Base-by-base conservation (phyloP, 1,284 basidiomycete genomes). In the Xerocomus nothofagi region DNA sequence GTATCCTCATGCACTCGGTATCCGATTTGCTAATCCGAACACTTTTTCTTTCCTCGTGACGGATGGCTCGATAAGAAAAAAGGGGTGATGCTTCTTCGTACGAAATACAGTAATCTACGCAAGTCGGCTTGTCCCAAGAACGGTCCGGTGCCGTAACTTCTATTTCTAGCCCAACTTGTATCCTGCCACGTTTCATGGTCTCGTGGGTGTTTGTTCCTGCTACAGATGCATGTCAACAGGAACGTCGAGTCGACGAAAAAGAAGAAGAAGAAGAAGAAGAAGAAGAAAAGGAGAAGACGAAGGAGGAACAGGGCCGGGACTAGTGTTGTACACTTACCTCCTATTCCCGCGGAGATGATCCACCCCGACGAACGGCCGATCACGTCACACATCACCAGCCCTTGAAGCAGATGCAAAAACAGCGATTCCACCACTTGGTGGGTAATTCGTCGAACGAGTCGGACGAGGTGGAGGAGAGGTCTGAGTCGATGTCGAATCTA, bases 401-500 rank as follows among this genome's bases (percentile, higher is more conserved):
- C 49, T 49, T 67, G 54, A 63, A 56, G 45, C 62, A 68, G 1
- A 57, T 39, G 7, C 51, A 54, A 18, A 56, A 49, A 31, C 55
- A 56, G 18, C 46, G 42, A 21, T 36, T 51, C 58, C 62, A 64
- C 62, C 62, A 67, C 18, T 55, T 67, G 31, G 33, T 5, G 11
- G 47, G 51, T 1, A 46, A 50, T 6, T 66, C 60, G 33, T 63
- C 57, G 23, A 61, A 63, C 32, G 60, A 57, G 30, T 65, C 61
- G 11, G 60, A 60, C 27, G 62, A 67, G 10, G 29, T 27, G 9
- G 63, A 66, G 2, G 60, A 68, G 2, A 47, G 18, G 20, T 59
- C 54, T 26, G 66, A 65, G 41, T 66, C 64, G 33, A 54, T n/a
- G 37, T 66, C 54, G 32, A 67, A 60, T 32, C 37, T 18, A 17